These are phyloP conservation scores for Wickerhamiella qilinensis DNA, from an alignment of 805 yeast genomes.

Conservation along the genomic window DNA sequence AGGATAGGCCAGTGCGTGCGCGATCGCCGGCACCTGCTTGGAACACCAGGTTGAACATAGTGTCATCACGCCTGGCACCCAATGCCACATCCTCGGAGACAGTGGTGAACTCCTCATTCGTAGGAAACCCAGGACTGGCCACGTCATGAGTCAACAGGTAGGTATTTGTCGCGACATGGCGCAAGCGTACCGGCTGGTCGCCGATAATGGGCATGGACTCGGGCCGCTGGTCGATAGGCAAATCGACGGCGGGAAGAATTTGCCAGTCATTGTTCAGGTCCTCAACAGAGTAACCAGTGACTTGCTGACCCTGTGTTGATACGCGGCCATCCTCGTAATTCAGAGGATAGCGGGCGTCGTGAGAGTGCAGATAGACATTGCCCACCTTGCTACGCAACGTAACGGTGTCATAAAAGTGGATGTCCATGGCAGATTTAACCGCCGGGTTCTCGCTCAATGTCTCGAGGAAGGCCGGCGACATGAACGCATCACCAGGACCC, in stretches of 20 bases:
- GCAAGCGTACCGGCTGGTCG: conserved; percentile 53
- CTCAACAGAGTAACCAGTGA: conserved; percentile 81
- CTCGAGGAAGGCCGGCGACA: conserved; percentile 81
- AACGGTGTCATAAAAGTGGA: conserved; percentile 44
- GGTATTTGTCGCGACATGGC: conserved; percentile 55
- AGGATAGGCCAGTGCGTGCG: conserved; percentile 54
- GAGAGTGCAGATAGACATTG: conserved; percentile 58
- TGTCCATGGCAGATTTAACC: conserved; percentile 47
- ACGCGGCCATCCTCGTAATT: conserved; percentile 93
- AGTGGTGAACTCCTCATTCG: conserved; percentile 71
- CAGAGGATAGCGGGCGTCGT: conserved; percentile 67
- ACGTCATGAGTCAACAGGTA: conserved; percentile 74
- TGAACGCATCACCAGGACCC: conserved; percentile 88
- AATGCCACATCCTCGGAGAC: conserved; percentile 60
- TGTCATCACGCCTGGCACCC: conserved; percentile 63
- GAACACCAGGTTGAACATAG: conserved; percentile 48
- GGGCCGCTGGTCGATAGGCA: conserved; percentile 24
- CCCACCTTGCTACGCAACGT: conserved; percentile 58
- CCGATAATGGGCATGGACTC: conserved; percentile 26
- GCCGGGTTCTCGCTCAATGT: conserved; percentile 57
- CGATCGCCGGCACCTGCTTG: conserved; percentile 22
- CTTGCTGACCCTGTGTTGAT: conserved; percentile 87
- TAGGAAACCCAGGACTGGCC: conserved; percentile 53
- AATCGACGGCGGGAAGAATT: conserved; percentile 14
- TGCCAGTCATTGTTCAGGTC: conserved; percentile 76